A percentile compares a stretch with the other conserved stretches of the same genome.
phyloP scores from a whole-genome alignment of 192 early-diverging fungal genomes.

The Oehlia diaphana region DNA sequence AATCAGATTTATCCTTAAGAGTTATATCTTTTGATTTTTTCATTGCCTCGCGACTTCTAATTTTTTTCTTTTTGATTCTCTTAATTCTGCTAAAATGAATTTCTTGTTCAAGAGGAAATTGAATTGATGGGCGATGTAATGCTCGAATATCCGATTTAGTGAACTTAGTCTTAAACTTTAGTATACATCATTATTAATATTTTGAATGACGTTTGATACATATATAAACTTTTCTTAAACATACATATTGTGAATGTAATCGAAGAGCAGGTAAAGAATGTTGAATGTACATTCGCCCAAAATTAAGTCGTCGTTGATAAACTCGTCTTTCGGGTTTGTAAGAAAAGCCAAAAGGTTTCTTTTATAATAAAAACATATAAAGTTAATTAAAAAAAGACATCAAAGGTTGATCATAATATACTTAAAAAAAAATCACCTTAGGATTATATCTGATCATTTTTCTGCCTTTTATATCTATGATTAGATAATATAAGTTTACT shows the following conservation, averaged over 20 bases:
- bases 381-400: neutral
- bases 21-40: conserved; percentile 85
- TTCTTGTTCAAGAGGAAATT: conserved; percentile 55
- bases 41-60: conserved; percentile 68
- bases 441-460: neutral
- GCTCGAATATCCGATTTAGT: conserved; percentile 79
- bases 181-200: conserved; percentile 8
- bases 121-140: conserved; percentile 85
- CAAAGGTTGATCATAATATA: neutral
- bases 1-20: conserved; percentile 81
- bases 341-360: neutral
- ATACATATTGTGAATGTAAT: conserved; percentile 72
- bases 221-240: neutral
- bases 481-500: neutral
- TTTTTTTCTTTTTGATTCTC: conserved; percentile 74
- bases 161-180: conserved; percentile 82
- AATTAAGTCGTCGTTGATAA: conserved; percentile 82
- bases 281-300: conserved; percentile 79
- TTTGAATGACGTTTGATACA: neutral
- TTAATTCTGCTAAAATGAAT: conserved; percentile 78
- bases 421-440: neutral
- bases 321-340: conserved; percentile 57
- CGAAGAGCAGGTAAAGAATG: conserved; percentile 88
- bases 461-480: neutral
- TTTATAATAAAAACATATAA: neutral